Conservation (phyloP, 2,329 filamentous ascomycete genomes). For the Epicoccum sorghinum region DNA sequence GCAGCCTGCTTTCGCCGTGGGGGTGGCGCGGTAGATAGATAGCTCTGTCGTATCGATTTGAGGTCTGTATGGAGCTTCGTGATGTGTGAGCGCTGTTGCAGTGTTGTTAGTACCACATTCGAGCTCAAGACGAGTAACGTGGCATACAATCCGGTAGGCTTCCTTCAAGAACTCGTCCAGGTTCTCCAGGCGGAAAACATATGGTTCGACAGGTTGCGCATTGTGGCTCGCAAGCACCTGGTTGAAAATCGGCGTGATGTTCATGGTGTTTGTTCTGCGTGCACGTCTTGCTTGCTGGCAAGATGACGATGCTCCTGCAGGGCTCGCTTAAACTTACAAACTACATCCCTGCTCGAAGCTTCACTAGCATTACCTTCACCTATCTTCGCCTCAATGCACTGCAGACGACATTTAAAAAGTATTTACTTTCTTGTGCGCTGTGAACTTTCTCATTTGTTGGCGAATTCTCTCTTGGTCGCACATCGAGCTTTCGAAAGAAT, state of each 20-base stretch:
- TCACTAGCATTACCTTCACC: conserved; percentile 1
- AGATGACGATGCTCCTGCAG: conserved; percentile 36
- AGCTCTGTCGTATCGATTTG: conserved; percentile 81
- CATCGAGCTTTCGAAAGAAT: too few species aligned
- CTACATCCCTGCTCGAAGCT: conserved; percentile 12
- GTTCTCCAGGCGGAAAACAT: conserved; percentile 47
- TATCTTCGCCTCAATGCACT: neutral
- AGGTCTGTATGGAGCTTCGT: conserved; percentile 80
- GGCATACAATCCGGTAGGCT: conserved; percentile 84
- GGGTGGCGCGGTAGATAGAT: conserved; percentile 80
- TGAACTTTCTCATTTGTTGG: too few species aligned
- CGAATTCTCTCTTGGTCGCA: too few species aligned
- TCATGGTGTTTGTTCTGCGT: conserved; percentile 43
- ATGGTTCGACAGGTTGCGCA: conserved; percentile 57
- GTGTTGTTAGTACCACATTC: conserved; percentile 25
- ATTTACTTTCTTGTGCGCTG: too few species aligned
- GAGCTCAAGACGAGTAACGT: conserved; percentile 25
- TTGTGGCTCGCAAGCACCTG: conserved; percentile 67
- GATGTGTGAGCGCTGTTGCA: conserved; percentile 79
- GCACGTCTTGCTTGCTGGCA: conserved; percentile 15
- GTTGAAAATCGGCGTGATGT: conserved; percentile 74
- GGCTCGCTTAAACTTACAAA: conserved; percentile 24
- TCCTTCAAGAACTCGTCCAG: conserved; percentile 92
- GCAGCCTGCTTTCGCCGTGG: conserved; percentile 59
- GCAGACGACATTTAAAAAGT: too few species aligned